These are phyloP conservation scores for Ophiostoma pallidulum DNA, from an alignment of 2,329 filamentous ascomycete species.

Conservation along the genomic window DNA sequence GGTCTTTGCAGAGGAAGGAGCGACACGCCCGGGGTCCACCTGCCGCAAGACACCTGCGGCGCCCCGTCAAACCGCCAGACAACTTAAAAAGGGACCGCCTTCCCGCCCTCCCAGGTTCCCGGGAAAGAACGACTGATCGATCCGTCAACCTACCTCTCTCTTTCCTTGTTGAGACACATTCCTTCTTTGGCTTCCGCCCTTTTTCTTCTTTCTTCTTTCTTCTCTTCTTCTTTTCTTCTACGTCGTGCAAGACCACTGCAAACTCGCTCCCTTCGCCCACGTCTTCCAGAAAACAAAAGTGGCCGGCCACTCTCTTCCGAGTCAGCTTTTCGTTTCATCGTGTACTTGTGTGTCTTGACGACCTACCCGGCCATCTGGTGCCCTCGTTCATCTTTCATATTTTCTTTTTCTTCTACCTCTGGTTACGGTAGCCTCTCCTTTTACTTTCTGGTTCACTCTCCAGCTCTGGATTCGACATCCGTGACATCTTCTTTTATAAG, in stretches of 20 bases:
- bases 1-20: too few relatives aligned
- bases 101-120: too few relatives aligned
- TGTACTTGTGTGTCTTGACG: too few relatives aligned
- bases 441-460: too few relatives aligned
- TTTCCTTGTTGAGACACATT: background rate
- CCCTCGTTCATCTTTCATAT: too few relatives aligned
- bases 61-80: background rate
- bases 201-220: background rate
- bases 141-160: too few relatives aligned
- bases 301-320: constrained; percentile 11
- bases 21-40: too few relatives aligned
- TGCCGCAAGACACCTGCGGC: too few relatives aligned
- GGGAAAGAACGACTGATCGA: too few relatives aligned
- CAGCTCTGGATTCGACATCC: too few relatives aligned
- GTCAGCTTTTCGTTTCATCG: background rate
- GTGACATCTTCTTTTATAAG: too few relatives aligned
- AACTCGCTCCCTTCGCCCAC: background rate
- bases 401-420: constrained; percentile 4
- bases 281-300: constrained; percentile 1
- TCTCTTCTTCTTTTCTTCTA: background rate
- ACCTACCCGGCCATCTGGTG: constrained; percentile 1
- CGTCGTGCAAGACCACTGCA: constrained; percentile 1
- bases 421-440: constrained; percentile 5
- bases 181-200: background rate
- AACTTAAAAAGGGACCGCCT: background rate